These are phyloP conservation scores for Macrophomina tecta DNA, from an alignment of 2,329 filamentous ascomycete genomes.

Conservation along the genomic window DNA sequence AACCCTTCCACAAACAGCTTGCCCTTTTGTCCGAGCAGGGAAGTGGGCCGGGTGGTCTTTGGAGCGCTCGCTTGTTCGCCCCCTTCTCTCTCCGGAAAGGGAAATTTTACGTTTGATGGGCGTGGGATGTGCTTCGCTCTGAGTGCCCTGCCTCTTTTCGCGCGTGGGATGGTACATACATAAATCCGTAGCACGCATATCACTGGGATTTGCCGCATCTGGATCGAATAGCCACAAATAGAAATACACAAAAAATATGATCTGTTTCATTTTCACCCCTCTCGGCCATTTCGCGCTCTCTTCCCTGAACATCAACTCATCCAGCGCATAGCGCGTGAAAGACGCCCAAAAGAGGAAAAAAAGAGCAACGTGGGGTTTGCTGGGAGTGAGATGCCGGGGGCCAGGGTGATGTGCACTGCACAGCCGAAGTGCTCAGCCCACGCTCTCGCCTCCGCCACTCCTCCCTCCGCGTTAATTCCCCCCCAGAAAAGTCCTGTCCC, in stretches of 20 bases:
- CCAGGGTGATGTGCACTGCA: neutral
- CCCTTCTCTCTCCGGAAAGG: neutral
- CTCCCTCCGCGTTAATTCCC: too few relatives aligned
- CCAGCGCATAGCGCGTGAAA: constrained; percentile 1
- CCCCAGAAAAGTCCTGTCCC: too few relatives aligned
- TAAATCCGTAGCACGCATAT: too few relatives aligned
- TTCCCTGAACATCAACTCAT: neutral
- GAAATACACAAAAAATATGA: neutral
- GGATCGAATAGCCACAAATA: neutral
- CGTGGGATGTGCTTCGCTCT: neutral
- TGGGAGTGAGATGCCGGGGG: neutral
- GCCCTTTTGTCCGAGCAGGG: too few relatives aligned
- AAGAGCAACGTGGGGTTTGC: neutral
- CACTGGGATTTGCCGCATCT: neutral
- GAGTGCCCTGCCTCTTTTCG: neutral
- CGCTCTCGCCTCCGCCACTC: too few relatives aligned
- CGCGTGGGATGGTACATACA: neutral
- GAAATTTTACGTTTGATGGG: neutral
- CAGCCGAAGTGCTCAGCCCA: too few relatives aligned
- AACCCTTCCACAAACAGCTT: too few relatives aligned
- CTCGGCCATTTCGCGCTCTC: neutral
- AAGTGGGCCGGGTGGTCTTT: too few relatives aligned
- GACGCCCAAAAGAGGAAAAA: neutral
- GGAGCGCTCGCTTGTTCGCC: neutral
- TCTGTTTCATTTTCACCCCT: neutral